Base-by-base conservation (phyloP, 495 filamentous ascomycete species). In the Ascobolus immersus region DNA sequence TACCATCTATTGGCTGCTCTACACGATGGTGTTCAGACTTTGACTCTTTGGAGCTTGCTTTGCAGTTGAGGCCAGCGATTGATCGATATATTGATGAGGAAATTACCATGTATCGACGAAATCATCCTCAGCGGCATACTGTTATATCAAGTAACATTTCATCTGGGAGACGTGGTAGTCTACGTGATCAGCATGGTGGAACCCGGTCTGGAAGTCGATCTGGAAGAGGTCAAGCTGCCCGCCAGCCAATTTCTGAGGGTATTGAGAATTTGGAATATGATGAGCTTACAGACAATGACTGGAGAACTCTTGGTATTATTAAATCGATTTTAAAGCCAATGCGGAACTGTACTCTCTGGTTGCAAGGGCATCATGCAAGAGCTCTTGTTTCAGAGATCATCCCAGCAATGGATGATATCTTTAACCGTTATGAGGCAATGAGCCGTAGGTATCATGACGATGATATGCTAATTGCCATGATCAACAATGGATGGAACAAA, bases 1-100 rank as follows among this genome's bases (percentile, higher is more conserved):
- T 10, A 17, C 13, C 34, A 36, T 23, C 25, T 10, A 13, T 37
- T 27, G 22, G 19, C 0, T 33, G 33, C 15, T 14, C 33, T 21
- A 44, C 39, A 13, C 28, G 34, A 12, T 44, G 30, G 39, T 19
- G 27, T 3, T 23, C 28, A 7, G 34, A 41, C 17, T 34, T 29
- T 34, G 39, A 38, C n/a, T 24, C 28, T 32, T 21, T 41, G 4
- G 27, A 24, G 8, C 3, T 21, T 21, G 39, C 21, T 6, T 34
- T 38, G 17, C 15, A 28, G 21, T 21, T 41, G 5, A 22, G 30
- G 9, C 35, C 37, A 19, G 24, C 29, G 4, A 12, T 38, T 5
- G 35, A 41, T 9, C 35, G 33, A 11, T 41, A 38, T 28, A 15
- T 34, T 3, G 13, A 27, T n/a, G n/a, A n/a, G n/a, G n/a, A n/a